Conservation (phyloP, 75 land plant species). For the Picea glauca region DNA sequence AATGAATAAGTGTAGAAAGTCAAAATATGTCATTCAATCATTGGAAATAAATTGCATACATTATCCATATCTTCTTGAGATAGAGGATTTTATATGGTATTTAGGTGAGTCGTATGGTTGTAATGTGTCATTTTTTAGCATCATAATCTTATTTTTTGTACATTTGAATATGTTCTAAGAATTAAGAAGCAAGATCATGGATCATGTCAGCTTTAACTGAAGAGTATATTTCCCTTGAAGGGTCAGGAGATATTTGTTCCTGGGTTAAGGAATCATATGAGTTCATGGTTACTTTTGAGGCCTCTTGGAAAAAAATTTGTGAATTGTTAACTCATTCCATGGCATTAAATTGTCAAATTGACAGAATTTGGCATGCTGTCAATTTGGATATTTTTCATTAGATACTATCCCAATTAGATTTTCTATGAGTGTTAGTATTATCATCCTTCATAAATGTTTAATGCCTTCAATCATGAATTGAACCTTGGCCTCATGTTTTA, state of each 20-base stretch:
- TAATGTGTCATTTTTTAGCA: background rate
- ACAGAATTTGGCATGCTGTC: background rate
- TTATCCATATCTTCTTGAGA: background rate
- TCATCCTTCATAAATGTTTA: background rate
- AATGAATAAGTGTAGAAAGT: background rate
- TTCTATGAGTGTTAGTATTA: background rate
- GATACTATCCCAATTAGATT: background rate
- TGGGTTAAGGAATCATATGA: background rate
- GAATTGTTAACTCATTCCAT: background rate
- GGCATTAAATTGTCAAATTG: background rate
- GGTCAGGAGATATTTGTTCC: background rate
- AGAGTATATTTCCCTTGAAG: background rate
- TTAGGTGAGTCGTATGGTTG: background rate
- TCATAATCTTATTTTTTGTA: background rate
- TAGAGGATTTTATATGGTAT: background rate
- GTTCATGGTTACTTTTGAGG: background rate
- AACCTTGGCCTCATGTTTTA: background rate
- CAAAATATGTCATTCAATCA: background rate
- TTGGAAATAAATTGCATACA: background rate
- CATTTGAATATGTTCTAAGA: background rate
- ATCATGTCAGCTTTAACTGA: background rate
- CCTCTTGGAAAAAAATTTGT: background rate
- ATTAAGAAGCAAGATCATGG: background rate
- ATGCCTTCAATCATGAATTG: background rate
- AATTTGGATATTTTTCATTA: background rate